phyloP scores from a whole-genome alignment of 1,284 basidiomycete species.

The Sanghuangporus baumii region DNA sequence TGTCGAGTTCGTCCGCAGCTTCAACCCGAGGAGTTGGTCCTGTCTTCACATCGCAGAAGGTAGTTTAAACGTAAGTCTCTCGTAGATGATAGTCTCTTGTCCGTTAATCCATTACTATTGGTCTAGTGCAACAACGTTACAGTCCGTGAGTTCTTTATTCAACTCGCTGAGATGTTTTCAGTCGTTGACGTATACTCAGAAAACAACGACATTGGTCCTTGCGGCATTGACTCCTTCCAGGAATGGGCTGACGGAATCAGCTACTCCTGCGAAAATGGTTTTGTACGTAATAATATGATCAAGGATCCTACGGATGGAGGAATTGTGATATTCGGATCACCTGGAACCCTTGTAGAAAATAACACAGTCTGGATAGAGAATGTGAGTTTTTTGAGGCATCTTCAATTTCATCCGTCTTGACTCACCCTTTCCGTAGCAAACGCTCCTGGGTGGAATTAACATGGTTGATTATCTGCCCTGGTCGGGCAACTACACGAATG shows the following conservation, averaged over 20 bases:
- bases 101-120: neutral
- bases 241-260: conserved; percentile 87
- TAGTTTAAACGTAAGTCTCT: conserved; percentile 31
- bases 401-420: neutral
- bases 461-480: conserved; percentile 76
- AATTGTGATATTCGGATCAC: conserved; percentile 81
- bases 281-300: conserved; percentile 70
- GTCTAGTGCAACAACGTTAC: conserved; percentile 51
- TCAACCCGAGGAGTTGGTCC: conserved; percentile 68
- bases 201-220: conserved; percentile 78
- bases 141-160: conserved; percentile 28
- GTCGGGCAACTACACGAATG: conserved; percentile 64
- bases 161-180: neutral
- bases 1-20: conserved; percentile 66
- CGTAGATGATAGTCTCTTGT: neutral
- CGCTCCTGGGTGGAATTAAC: conserved; percentile 74
- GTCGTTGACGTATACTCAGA: conserved; percentile 28
- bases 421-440: conserved; percentile 40
- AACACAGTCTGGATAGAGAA: conserved; percentile 71
- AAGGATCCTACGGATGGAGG: conserved; percentile 76
- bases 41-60: conserved; percentile 71
- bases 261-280: conserved; percentile 60
- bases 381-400: conserved; percentile 32
- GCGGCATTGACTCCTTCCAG: conserved; percentile 57
- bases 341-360: conserved; percentile 67